Conservation (phyloP, 2,329 filamentous ascomycete species). For the Alternaria brassicae region DNA sequence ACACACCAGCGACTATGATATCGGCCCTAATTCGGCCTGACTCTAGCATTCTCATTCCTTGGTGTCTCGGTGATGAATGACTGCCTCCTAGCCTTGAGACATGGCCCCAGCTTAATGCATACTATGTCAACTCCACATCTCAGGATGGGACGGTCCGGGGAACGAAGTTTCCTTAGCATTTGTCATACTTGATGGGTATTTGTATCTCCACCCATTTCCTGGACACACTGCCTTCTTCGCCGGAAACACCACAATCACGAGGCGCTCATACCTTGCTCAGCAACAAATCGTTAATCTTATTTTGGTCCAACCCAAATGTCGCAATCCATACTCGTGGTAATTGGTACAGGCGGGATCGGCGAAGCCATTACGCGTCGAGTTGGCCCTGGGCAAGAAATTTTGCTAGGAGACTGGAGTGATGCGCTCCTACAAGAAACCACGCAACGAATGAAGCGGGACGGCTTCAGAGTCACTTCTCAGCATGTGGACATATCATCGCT, state of each 20-base stretch:
- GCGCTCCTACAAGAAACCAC: constrained; percentile 3
- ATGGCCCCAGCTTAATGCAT: constrained; percentile 1
- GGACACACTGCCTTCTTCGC: not conserved
- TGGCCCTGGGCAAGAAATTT: constrained; percentile 3
- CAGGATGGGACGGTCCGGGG: constrained; percentile 1
- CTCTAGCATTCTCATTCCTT: too few relatives aligned
- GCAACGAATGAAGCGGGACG: constrained; percentile 4
- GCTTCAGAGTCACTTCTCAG: constrained; percentile 5
- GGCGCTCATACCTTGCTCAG: not conserved
- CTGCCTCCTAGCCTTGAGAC: not conserved
- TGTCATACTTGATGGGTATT: constrained; percentile 2
- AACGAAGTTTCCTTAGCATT: not conserved
- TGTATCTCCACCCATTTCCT: not conserved
- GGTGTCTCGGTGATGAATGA: not conserved
- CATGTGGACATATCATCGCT: constrained; percentile 4
- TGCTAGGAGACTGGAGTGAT: constrained; percentile 3
- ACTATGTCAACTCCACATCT: constrained; percentile 1
- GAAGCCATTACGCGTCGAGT: constrained; percentile 4
- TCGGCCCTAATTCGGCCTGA: not conserved
- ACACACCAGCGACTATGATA: not conserved
- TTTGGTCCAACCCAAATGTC: constrained; percentile 3
- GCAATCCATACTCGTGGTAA: constrained; percentile 2
- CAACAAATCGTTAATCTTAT: constrained; percentile 2
- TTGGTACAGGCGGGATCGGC: constrained; percentile 1
- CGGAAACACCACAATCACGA: not conserved